Evolutionary conservation across 495 filamentous ascomycete species (phyloP).

Genomic region (Penicillium angulare): DNA sequence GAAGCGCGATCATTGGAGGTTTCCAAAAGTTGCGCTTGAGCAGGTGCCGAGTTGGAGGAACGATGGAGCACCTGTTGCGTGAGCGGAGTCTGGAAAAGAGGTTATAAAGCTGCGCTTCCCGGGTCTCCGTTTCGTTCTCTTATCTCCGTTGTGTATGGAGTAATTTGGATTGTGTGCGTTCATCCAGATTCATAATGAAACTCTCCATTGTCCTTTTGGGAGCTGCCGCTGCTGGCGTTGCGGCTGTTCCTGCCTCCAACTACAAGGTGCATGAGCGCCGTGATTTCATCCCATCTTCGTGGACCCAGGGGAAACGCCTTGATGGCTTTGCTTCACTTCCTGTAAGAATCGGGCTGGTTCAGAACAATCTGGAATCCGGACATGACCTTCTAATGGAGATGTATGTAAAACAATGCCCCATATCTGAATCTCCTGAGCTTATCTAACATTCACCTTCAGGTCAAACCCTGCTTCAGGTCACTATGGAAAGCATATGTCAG

Average conservation of each 20-base stretch:
- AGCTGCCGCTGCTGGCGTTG: constrained; percentile 24
- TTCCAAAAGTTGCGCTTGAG: neutral
- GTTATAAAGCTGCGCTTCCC: no score
- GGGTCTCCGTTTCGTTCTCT: neutral
- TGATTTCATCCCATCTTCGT: constrained; percentile 29
- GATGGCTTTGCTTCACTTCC: constrained; percentile 39
- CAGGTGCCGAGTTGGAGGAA: neutral
- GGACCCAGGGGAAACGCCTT: constrained; percentile 31
- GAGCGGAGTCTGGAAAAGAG: neutral
- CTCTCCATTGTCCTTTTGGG: constrained; percentile 28
- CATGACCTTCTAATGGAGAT: constrained; percentile 56
- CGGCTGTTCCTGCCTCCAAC: constrained; percentile 27
- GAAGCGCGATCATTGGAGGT: neutral
- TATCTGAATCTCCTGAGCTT: neutral
- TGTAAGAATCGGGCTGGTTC: constrained; percentile 54
- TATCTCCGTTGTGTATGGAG: constrained; percentile 5
- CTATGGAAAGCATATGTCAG: constrained; percentile 51
- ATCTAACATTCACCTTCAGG: constrained; percentile 12
- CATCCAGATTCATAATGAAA: constrained; percentile 24
- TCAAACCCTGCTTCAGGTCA: constrained; percentile 44
- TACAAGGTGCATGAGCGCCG: constrained; percentile 45
- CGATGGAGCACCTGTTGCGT: neutral
- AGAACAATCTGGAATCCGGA: constrained; percentile 51
- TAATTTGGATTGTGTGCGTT: neutral
- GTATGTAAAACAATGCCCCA: constrained; percentile 28